Conservation (phyloP, 2,329 filamentous ascomycete genomes). For the Phaeosphaeriaceae sp. region DNA sequence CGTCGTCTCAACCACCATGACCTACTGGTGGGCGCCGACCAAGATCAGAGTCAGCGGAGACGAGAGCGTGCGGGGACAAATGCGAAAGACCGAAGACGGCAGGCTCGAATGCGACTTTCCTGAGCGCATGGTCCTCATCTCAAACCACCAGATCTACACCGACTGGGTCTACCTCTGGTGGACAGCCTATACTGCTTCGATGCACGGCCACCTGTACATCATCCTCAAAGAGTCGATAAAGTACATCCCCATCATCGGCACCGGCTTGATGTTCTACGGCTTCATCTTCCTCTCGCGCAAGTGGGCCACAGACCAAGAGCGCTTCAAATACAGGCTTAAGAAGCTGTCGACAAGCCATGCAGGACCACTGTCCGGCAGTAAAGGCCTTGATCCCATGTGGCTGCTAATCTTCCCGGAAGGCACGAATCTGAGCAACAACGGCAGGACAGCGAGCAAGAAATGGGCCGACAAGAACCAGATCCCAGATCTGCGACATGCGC, state of each 20-base stretch:
- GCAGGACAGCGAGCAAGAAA: conserved; percentile 69
- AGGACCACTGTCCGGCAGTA: conserved; percentile 47
- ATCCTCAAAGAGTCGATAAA: conserved; percentile 88
- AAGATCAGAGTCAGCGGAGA: conserved; percentile 83
- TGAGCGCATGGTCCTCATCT: conserved; percentile 79
- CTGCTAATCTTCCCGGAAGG: conserved; percentile 87
- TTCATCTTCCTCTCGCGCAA: conserved; percentile 96
- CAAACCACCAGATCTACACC: conserved; percentile 90
- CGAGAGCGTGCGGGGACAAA: conserved; percentile 76
- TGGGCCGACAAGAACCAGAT: conserved; percentile 80
- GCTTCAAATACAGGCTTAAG: conserved; percentile 74
- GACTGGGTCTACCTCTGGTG: conserved; percentile 97
- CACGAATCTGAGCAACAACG: conserved; percentile 81
- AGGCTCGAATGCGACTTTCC: conserved; percentile 78
- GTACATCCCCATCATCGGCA: conserved; percentile 80
- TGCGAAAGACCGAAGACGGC: conserved; percentile 72
- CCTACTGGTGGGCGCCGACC: conserved; percentile 83
- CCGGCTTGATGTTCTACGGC: conserved; percentile 83
- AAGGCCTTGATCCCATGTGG: conserved; percentile 81
- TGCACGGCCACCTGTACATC: conserved; percentile 88
- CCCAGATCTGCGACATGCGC: conserved; percentile 71
- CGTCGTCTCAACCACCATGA: conserved; percentile 77
- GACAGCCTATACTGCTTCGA: conserved; percentile 78
- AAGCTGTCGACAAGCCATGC: conserved; percentile 67
- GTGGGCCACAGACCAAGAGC: conserved; percentile 79